Evolutionary conservation across 208 protist species (phyloP).

Genomic region (Acanthamoeba healyi): DNA sequence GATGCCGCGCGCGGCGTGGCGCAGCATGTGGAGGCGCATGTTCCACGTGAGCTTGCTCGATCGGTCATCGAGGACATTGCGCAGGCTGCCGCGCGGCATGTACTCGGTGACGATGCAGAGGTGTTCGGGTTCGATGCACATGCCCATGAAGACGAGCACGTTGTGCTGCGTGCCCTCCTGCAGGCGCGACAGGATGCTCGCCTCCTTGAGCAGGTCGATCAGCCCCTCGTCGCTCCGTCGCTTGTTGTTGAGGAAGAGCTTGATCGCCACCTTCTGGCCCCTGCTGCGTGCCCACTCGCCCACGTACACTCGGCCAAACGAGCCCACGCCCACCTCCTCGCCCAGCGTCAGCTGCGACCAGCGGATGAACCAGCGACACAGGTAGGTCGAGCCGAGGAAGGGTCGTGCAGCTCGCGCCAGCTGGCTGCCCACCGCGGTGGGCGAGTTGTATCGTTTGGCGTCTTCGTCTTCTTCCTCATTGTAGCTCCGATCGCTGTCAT

Average conservation of each 20-base stretch:
- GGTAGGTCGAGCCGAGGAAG: slow-evolving; percentile 1
- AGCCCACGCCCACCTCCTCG: not conserved
- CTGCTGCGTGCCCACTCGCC: not conserved
- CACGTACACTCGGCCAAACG: not conserved
- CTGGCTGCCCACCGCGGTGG: too few relatives aligned
- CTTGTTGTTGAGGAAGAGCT: not conserved
- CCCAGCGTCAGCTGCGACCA: not conserved
- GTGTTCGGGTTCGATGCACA: not conserved
- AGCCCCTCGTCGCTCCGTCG: not conserved
- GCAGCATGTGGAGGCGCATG: not conserved
- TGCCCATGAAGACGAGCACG: not conserved
- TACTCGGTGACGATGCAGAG: slow-evolving; percentile 68
- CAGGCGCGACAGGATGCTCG: not conserved
- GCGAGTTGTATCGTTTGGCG: too few relatives aligned
- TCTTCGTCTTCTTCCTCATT: too few relatives aligned
- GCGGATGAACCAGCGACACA: slow-evolving; percentile 40
- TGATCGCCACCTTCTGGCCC: not conserved
- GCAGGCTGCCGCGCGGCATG: slow-evolving; percentile 29
- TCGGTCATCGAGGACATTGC: slow-evolving; percentile 62
- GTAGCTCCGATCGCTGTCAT: too few relatives aligned
- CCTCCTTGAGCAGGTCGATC: not conserved
- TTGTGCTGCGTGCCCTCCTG: not conserved
- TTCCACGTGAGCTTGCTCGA: not conserved
- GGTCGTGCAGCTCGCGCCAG: too few relatives aligned
- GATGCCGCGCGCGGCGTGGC: slow-evolving; percentile 28